Base-by-base conservation (phyloP, 257 asterid genomes). In the Solanum sejunctum region DNA sequence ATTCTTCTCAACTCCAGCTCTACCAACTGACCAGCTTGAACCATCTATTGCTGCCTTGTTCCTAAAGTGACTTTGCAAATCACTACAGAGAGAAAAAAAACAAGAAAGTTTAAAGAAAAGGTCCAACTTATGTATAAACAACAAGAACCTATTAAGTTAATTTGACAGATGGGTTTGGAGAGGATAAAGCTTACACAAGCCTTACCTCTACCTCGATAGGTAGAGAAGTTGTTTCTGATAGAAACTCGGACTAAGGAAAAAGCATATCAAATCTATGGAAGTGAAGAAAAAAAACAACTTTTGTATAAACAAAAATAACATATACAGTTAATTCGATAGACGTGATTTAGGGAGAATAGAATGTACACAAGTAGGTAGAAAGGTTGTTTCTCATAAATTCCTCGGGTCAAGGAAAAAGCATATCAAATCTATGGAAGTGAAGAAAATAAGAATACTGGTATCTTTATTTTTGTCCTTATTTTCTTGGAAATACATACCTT, bases 1-100 rank as follows among this genome's bases (percentile, higher is more conserved):
- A 86, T 92, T 88, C 85, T 94, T 92, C 90, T 91, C 93, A 58
- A 91, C 91, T 85, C 90, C 94, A 81, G 82, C 83, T 84, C 80
- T 88, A 21, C 85, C 73, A 43, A 85, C 36, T 18, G 86, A 41
- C 94, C 93, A 88, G 73, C 85, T 88, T 85, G 84, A 85, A 81
- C 90, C 89, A 87, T 91, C 93, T 21, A 56, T 84, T 9, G 87
- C 84, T 86, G 85, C 93, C 88, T 91, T 90, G 86, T 91, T 85
- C 82, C 86, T 92, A 66, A 86, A 85, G 69, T 85, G 84, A 85
- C 86, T 87, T 85, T 84, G 87, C 90, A 88, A 83, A 81, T 90
- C 92, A 86, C 96, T 93, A 84, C 21, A 55, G 57, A 21, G 3
- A 32, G 36, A 32, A 81, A 84, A 26, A 56, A 83, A 39, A 7